Conservation (phyloP, 2,329 filamentous ascomycete genomes). For the Aspergillus novoparasiticus region DNA sequence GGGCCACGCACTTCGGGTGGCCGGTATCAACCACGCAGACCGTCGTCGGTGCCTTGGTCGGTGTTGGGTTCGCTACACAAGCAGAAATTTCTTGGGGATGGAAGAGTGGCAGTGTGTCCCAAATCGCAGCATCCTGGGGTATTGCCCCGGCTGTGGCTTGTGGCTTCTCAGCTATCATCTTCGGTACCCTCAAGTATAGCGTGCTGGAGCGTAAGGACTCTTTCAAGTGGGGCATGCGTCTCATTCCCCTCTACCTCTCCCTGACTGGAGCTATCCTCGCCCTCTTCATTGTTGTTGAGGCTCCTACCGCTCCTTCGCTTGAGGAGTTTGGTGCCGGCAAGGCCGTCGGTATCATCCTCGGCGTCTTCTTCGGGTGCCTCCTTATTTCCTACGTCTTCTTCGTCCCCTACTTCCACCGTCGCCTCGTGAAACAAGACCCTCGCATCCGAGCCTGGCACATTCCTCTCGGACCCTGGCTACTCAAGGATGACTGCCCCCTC, state of each 20-base stretch:
- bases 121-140: constrained; percentile 51
- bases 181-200: constrained; percentile 52
- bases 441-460: constrained; percentile 29
- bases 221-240: constrained; percentile 52
- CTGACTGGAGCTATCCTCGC: constrained; percentile 53
- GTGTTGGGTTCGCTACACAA: constrained; percentile 29
- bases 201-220: constrained; percentile 54
- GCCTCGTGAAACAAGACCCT: constrained; percentile 26
- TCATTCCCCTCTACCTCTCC: constrained; percentile 54
- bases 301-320: constrained; percentile 25
- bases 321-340: constrained; percentile 31
- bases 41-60: constrained; percentile 40
- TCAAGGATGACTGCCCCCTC: constrained; percentile 41
- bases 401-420: constrained; percentile 31
- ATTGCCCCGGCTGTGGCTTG: constrained; percentile 54
- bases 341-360: constrained; percentile 28
- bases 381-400: constrained; percentile 28
- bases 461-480: constrained; percentile 45
- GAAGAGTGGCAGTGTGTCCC: constrained; percentile 49
- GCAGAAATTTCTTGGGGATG: constrained; percentile 35
- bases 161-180: constrained; percentile 53
- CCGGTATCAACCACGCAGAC: constrained; percentile 48
- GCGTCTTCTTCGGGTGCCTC: constrained; percentile 30
- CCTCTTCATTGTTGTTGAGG: constrained; percentile 60
- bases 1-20: constrained; percentile 39